Conservation (phyloP, 768 basidiomycete genomes). For the Lyophyllum semitale region DNA sequence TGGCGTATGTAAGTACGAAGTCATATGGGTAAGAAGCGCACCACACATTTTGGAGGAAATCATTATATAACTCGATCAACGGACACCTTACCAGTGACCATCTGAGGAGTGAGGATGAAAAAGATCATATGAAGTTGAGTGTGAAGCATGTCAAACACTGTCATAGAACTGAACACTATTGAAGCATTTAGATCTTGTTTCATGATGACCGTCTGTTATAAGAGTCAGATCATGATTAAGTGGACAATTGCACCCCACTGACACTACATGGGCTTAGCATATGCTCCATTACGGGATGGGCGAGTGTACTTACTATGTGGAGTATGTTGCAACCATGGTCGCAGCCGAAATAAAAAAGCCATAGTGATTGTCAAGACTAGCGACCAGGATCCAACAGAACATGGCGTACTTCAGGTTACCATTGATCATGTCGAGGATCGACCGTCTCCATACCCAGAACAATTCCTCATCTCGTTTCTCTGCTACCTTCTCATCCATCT, state of each 20-base stretch:
- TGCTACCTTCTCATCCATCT: constrained; percentile 52
- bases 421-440: constrained; percentile 50
- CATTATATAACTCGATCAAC: constrained; percentile 54
- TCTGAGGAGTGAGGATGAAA: constrained; percentile 23
- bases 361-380: background rate
- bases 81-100: constrained; percentile 57
- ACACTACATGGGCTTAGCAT: constrained; percentile 8
- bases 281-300: background rate
- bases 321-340: constrained; percentile 68
- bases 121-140: constrained; percentile 45
- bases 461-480: constrained; percentile 67
- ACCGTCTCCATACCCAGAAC: constrained; percentile 49
- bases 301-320: constrained; percentile 48
- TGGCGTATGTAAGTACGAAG: background rate
- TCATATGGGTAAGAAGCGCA: background rate
- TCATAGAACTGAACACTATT: constrained; percentile 53
- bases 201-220: constrained; percentile 37
- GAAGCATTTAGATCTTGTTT: constrained; percentile 42
- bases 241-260: background rate
- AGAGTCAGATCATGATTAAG: constrained; percentile 1
- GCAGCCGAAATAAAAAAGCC: constrained; percentile 63
- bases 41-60: constrained; percentile 41
- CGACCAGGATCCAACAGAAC: background rate
- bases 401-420: constrained; percentile 41
- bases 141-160: constrained; percentile 65